phyloP scores from a whole-genome alignment of 495 filamentous ascomycete genomes.

The Podospora australis region DNA sequence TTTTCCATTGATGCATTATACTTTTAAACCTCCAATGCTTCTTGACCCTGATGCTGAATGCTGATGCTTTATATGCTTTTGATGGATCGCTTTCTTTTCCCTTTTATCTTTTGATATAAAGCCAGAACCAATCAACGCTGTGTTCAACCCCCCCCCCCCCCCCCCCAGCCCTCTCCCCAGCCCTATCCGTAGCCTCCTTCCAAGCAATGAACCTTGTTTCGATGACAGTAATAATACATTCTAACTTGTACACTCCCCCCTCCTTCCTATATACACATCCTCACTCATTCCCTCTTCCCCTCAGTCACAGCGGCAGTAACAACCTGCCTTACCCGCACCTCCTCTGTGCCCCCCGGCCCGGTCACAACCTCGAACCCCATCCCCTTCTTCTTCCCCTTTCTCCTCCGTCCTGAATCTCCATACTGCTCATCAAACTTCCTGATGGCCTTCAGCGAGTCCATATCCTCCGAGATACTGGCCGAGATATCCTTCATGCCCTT shows the following conservation, averaged over 20 bases:
- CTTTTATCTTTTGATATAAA: too few species aligned
- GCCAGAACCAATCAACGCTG: too few species aligned
- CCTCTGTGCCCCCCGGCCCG: constrained; percentile 14
- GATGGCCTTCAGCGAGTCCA: constrained; percentile 78
- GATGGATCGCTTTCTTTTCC: too few species aligned
- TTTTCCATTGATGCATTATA: too few species aligned
- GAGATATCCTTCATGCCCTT: constrained; percentile 84
- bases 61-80: too few species aligned
- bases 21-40: too few species aligned
- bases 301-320: not conserved
- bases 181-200: too few species aligned
- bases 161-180: too few species aligned
- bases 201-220: too few species aligned
- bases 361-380: constrained; percentile 60
- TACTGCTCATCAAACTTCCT: constrained; percentile 95
- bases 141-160: too few species aligned
- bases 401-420: constrained; percentile 74
- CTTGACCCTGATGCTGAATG: too few species aligned
- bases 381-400: constrained; percentile 50
- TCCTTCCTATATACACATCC: not conserved
- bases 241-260: not conserved
- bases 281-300: not conserved
- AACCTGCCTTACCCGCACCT: constrained; percentile 29
- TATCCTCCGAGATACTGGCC: constrained; percentile 91
- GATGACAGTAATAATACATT: too few species aligned